Base-by-base conservation (phyloP, 768 basidiomycete genomes). In the Suillus plorans region DNA sequence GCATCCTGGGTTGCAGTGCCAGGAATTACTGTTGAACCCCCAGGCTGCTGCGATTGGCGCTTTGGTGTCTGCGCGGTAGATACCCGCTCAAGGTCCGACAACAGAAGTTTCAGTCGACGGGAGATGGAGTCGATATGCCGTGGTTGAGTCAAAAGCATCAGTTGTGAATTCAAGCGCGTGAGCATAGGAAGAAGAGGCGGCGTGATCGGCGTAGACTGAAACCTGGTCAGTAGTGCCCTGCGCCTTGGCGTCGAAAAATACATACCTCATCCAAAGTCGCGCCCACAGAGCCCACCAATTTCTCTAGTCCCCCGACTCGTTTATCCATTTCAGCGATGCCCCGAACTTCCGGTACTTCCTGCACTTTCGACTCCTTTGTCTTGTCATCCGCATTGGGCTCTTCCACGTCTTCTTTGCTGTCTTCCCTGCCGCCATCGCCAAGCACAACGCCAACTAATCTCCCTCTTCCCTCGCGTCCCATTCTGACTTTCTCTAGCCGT, bases 111-210 rank as follows among this genome's bases (percentile, higher is more conserved):
- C 66, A 99, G 85, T 5, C 97, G 89, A 5, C 97, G 87, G 2
- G 96, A 96, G 67, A 98, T 91, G 13, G 94, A 92, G 76, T 99
- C 97, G 59, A 99, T 89, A 72, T 99, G 95, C 18, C 96, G 88
- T 0, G 97, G 97, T 79, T 98, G 95, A 0, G 97, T 93, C 55
- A 99, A 87, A 18, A 98, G 82, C 8, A 89, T 86, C 28, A 99
- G 80, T 73, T 97, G 95, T 25, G 87, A 86, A 71, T 93, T 94
- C 52, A 98, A 86, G 52, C 92, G 87, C 20, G 86, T 85, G 61
- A 98, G 83, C 58, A 92, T 85, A 0, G 93, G 89, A 4, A 97
- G 79, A n/a, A 98, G 81, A 3, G 93, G 92, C 6, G 89, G 84
- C 0, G 92, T 90, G 20, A 94, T 81, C 2, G 89, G 89, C 0